Percentiles rank a stretch among this genome's conserved stretches.
phyloP scores from a whole-genome alignment of 768 basidiomycete genomes.

The Russula virescens region DNA sequence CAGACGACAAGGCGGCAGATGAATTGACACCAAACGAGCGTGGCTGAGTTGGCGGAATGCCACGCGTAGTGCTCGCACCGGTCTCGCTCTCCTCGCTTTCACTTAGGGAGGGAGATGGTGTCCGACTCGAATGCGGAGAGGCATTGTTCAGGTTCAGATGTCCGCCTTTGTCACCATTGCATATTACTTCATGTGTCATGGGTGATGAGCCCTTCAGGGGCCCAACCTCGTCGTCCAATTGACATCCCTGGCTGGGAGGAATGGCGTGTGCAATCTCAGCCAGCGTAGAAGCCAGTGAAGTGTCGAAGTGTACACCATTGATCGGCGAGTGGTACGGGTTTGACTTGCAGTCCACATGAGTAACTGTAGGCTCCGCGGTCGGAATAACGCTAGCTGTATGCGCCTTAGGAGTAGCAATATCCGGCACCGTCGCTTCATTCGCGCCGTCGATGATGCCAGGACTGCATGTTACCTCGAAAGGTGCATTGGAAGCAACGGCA shows the following conservation, averaged over 20 bases:
- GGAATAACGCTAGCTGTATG: not conserved
- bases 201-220: constrained; percentile 3
- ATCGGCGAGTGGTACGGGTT: not conserved
- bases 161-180: constrained; percentile 3
- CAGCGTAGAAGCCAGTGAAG: not conserved
- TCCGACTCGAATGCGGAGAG: constrained; percentile 11
- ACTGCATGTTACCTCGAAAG: not conserved
- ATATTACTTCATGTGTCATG: not conserved
- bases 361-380: not conserved
- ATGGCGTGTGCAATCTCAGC: not conserved
- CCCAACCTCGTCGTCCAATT: not conserved
- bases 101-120: constrained; percentile 6
- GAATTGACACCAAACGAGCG: constrained; percentile 13
- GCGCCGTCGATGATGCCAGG: not conserved
- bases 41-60: constrained; percentile 20
- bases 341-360: not conserved
- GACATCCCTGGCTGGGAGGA: not conserved
- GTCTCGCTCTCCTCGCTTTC: constrained; percentile 23
- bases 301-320: not conserved
- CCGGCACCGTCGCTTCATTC: not conserved
- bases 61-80: not conserved
- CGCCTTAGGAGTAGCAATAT: not conserved
- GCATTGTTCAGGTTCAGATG: constrained; percentile 3
- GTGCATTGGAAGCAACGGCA: not conserved
- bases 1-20: not conserved